phyloP scores from a whole-genome alignment of 495 filamentous ascomycete species.

The Hypoxylon intermedium region DNA sequence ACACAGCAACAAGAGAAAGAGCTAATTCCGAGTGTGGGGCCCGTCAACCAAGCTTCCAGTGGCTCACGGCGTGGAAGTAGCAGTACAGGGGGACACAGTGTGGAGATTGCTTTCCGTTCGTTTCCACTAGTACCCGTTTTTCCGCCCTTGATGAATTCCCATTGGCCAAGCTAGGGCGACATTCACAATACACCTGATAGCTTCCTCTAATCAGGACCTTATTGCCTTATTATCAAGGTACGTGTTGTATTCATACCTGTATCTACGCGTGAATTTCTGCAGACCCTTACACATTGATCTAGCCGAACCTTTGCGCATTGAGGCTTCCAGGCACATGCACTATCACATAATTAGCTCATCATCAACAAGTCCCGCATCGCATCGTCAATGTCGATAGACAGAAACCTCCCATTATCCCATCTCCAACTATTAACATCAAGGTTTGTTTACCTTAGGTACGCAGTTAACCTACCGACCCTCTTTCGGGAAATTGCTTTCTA shows the following conservation, averaged over 20 bases:
- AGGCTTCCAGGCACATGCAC: too few relatives aligned
- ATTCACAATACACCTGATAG: constrained; percentile 15
- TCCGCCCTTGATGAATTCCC: constrained; percentile 15
- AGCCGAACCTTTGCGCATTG: too few relatives aligned
- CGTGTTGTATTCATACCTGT: not conserved
- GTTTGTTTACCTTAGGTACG: constrained; percentile 21
- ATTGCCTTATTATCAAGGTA: constrained; percentile 8
- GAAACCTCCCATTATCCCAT: too few relatives aligned
- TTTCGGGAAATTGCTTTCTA: constrained; percentile 38
- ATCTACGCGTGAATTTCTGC: constrained; percentile 32
- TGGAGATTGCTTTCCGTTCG: constrained; percentile 12
- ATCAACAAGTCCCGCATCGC: too few relatives aligned
- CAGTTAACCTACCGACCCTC: constrained; percentile 9
- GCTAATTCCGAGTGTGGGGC: constrained; percentile 40
- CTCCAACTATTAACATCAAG: not conserved
- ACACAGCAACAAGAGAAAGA: constrained; percentile 37
- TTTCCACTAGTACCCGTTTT: constrained; percentile 11
- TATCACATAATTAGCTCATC: too few relatives aligned
- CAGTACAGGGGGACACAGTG: constrained; percentile 31
- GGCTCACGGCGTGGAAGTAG: constrained; percentile 22
- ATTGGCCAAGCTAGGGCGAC: constrained; percentile 32
- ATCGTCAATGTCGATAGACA: too few relatives aligned
- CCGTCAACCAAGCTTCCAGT: constrained; percentile 31
- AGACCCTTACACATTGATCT: too few relatives aligned
- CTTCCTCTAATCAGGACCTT: constrained; percentile 1